Percentiles rank a stretch among this genome's conserved stretches.
phyloP scores from a whole-genome alignment of 2,329 filamentous ascomycete species.

The Hypomyces rosellus region DNA sequence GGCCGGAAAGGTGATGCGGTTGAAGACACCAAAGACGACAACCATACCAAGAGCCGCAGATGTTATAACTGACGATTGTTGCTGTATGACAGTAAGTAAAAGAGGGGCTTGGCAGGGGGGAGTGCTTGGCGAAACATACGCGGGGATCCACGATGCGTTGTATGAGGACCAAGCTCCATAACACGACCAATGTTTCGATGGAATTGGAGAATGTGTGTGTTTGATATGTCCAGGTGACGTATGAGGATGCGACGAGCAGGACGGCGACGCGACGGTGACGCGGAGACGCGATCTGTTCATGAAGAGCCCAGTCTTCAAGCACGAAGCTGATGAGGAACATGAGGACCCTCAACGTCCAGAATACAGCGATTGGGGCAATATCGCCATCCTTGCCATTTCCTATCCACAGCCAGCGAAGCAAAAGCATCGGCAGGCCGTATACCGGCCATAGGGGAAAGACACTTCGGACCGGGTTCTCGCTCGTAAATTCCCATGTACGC shows the following conservation, averaged over 20 bases:
- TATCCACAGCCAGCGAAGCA: conserved; percentile 87
- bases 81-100: conserved; percentile 39
- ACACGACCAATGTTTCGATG: conserved; percentile 84
- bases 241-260: conserved; percentile 85
- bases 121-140: conserved; percentile 42
- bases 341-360: conserved; percentile 78
- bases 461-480: conserved; percentile 81
- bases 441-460: conserved; percentile 94
- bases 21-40: conserved; percentile 82
- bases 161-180: conserved; percentile 90
- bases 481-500: conserved; percentile 94
- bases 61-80: conserved; percentile 68
- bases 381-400: conserved; percentile 71
- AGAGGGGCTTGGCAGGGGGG: conserved; percentile 8
- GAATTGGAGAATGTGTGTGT: conserved; percentile 98
- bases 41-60: conserved; percentile 75
- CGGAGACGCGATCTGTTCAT: conserved; percentile 77
- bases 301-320: conserved; percentile 92
- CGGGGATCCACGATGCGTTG: conserved; percentile 75
- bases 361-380: conserved; percentile 77
- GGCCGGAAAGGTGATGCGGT: conserved; percentile 93
- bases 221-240: conserved; percentile 98
- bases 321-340: conserved; percentile 97
- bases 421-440: conserved; percentile 88
- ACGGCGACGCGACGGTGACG: conserved; percentile 67